Conservation (phyloP, 306 rosid species). For the Quercus wislizeni region DNA sequence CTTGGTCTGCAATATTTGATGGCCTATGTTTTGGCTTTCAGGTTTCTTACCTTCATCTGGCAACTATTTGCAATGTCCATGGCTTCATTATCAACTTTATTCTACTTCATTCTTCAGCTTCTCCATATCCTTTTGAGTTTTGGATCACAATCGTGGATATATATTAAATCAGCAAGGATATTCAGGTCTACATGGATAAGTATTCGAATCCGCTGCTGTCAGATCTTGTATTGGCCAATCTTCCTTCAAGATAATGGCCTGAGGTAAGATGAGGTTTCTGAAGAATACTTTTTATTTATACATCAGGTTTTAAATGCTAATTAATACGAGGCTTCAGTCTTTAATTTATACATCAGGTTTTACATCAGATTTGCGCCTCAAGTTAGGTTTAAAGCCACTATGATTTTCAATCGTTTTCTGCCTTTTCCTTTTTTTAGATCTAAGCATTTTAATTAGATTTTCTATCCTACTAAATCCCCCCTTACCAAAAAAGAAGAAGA, state of each 20-base stretch:
- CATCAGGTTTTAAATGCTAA: slow-evolving; percentile 20
- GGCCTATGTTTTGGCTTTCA: slow-evolving; percentile 39
- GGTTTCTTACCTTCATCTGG: slow-evolving; percentile 55
- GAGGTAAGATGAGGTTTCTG: slow-evolving; percentile 49
- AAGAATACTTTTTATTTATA: slow-evolving; percentile 10
- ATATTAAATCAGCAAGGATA: slow-evolving; percentile 38
- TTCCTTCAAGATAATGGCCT: slow-evolving; percentile 67
- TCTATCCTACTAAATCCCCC: not conserved
- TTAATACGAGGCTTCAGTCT: not conserved
- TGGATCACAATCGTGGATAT: slow-evolving; percentile 56
- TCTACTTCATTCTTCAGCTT: slow-evolving; percentile 63
- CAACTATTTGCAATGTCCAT: slow-evolving; percentile 52
- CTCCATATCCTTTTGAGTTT: slow-evolving; percentile 38
- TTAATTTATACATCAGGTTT: slow-evolving; percentile 14
- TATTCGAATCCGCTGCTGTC: slow-evolving; percentile 65
- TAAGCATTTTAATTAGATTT: not conserved
- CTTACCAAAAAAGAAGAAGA: not conserved
- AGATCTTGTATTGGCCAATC: slow-evolving; percentile 91
- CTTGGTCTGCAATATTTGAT: slow-evolving; percentile 29
- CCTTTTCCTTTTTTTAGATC: not conserved
- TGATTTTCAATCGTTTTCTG: not conserved
- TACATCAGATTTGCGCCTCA: not conserved
- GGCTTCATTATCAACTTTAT: slow-evolving; percentile 67
- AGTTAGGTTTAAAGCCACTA: not conserved
- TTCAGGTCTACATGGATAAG: slow-evolving; percentile 61